These are phyloP conservation scores for Arctium lappa DNA, from an alignment of 129 eudicot species.

Conservation along the genomic window DNA sequence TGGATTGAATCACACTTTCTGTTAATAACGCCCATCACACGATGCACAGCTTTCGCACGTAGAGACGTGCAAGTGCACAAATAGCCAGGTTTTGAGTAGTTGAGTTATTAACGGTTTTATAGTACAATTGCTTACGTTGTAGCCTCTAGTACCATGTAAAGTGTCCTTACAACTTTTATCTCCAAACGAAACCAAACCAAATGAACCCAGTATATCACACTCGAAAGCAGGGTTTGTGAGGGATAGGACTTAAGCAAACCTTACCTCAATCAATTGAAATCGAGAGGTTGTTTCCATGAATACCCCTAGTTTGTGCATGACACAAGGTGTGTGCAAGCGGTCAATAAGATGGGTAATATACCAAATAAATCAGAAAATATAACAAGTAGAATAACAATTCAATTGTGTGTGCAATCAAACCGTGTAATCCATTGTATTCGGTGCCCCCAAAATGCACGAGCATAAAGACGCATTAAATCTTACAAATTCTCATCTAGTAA, in stretches of 20 bases:
- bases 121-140: not conserved
- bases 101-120: not conserved
- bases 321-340: too few species aligned
- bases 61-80: not conserved
- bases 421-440: too few species aligned
- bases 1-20: not conserved
- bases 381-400: too few species aligned
- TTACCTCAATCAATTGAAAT: not conserved
- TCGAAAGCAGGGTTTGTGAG: not conserved
- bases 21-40: not conserved
- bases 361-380: too few species aligned
- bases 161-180: not conserved
- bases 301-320: not conserved
- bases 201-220: not conserved
- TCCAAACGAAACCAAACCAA: not conserved
- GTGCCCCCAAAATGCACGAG: not conserved
- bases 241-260: too few species aligned
- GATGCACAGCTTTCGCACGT: not conserved
- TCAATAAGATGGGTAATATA: too few species aligned
- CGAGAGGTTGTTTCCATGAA: not conserved
- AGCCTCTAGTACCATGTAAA: not conserved
- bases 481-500: not conserved
- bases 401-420: too few species aligned
- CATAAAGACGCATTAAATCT: not conserved
- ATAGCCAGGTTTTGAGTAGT: not conserved